Evolutionary conservation across 2,329 filamentous ascomycete species (phyloP).

Genomic region (Chrysoporthe puriensis): DNA sequence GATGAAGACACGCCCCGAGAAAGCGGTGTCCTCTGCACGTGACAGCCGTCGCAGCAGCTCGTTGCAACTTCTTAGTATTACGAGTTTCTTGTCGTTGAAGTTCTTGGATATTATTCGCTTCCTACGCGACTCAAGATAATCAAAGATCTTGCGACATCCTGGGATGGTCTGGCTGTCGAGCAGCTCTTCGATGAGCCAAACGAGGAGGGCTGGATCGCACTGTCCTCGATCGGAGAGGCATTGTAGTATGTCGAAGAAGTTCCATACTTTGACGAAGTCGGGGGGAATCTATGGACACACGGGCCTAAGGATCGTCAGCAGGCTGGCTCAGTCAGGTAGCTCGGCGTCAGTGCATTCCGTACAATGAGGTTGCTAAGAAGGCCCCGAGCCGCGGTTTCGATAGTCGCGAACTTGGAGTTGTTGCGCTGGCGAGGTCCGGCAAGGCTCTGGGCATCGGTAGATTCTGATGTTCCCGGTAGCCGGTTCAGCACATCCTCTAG

Average conservation of each 20-base stretch:
- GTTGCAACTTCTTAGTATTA: constrained; percentile 93
- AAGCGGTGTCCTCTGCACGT: constrained; percentile 94
- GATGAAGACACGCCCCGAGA: constrained; percentile 96
- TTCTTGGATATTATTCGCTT: constrained; percentile 83
- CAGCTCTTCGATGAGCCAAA: constrained; percentile 92
- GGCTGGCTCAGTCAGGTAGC: constrained; percentile 33
- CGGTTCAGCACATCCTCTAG: constrained; percentile 54
- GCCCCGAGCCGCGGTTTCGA: constrained; percentile 83
- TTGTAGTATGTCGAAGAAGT: constrained; percentile 88
- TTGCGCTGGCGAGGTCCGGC: constrained; percentile 32
- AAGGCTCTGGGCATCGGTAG: constrained; percentile 40
- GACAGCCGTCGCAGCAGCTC: constrained; percentile 91
- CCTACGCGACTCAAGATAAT: constrained; percentile 90
- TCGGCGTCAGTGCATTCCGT: constrained; percentile 40
- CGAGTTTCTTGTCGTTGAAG: constrained; percentile 81
- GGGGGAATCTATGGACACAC: constrained; percentile 76
- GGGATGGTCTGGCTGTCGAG: constrained; percentile 95
- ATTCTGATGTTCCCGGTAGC: constrained; percentile 37
- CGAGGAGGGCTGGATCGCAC: constrained; percentile 78
- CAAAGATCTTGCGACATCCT: constrained; percentile 88
- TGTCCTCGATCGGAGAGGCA: constrained; percentile 82
- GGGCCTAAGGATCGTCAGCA: constrained; percentile 58
- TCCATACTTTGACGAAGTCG: constrained; percentile 85
- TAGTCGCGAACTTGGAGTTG: constrained; percentile 66
- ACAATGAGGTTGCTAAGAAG: constrained; percentile 81